These are phyloP conservation scores for Pyrenopolyporus hunteri DNA, from an alignment of 495 filamentous ascomycete genomes.

Conservation along the genomic window DNA sequence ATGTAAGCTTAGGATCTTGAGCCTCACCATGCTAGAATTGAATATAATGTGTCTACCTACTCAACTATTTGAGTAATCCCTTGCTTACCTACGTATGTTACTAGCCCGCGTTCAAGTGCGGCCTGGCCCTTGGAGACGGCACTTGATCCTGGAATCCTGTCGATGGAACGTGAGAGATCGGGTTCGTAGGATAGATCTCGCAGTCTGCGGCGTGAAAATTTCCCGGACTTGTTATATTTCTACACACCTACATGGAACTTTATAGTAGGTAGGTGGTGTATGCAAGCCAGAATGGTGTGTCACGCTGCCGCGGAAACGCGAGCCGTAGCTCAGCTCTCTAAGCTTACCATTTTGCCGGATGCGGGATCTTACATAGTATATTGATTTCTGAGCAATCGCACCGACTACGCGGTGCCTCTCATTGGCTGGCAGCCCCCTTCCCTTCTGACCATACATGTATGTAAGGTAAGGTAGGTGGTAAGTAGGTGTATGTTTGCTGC, in stretches of 20 bases:
- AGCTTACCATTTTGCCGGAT: constrained; percentile 33
- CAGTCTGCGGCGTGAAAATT: constrained; percentile 9
- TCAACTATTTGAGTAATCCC: not conserved
- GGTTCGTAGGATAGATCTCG: constrained; percentile 13
- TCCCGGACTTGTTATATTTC: constrained; percentile 4
- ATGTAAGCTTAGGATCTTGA: not conserved
- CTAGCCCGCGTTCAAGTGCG: not conserved
- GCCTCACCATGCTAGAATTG: constrained; percentile 4
- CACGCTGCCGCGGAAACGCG: constrained; percentile 19
- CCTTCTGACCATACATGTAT: not conserved
- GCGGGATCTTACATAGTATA: constrained; percentile 15
- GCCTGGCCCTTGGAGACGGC: constrained; percentile 16
- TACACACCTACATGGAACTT: no score
- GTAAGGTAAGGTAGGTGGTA: not conserved
- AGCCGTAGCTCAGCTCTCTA: constrained; percentile 16
- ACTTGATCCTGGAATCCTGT: constrained; percentile 13
- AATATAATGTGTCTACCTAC: not conserved
- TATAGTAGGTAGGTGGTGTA: not conserved
- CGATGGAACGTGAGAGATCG: not conserved
- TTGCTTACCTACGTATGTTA: not conserved
- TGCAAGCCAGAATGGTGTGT: not conserved
- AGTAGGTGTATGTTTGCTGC: no score
- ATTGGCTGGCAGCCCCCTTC: not conserved
- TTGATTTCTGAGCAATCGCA: constrained; percentile 18
- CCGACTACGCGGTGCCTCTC: not conserved